phyloP scores from a whole-genome alignment of 345 rosid species.

The Syzygium jambos region DNA sequence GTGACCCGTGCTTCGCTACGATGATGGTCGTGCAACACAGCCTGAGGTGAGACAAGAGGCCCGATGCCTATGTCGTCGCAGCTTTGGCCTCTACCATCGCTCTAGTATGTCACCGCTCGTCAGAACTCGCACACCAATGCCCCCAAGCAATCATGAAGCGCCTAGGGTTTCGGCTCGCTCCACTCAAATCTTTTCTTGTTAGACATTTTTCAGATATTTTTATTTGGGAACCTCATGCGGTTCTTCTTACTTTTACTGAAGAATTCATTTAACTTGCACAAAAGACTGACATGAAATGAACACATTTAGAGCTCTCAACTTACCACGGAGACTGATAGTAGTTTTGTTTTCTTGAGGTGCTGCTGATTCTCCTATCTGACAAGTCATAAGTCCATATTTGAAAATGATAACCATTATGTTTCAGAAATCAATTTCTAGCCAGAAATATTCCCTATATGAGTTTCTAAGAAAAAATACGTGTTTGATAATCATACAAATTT shows the following conservation, averaged over 20 bases:
- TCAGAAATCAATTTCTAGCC: no score
- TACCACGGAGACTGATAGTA: not conserved
- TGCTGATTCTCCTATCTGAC: not conserved
- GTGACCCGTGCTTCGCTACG: not conserved
- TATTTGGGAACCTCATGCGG: not conserved
- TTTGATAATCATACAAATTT: no score
- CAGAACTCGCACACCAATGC: not conserved
- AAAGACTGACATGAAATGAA: not conserved
- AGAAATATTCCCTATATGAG: no score
- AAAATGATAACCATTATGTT: no score
- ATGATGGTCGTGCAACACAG: not conserved
- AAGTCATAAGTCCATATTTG: not conserved
- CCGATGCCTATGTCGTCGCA: not conserved
- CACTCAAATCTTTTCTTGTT: not conserved
- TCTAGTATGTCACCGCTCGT: not conserved
- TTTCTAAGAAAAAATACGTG: no score
- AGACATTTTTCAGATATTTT: not conserved
- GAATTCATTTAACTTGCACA: not conserved
- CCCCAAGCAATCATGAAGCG: not conserved
- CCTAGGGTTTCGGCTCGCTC: not conserved
- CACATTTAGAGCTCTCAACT: not conserved
- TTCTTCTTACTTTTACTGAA: not conserved
- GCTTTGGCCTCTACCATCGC: not conserved
- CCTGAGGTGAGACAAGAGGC: not conserved
- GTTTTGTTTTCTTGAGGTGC: not conserved